A percentile compares a stretch with the other conserved stretches of the same genome.
Conservation (phyloP, 2,329 filamentous ascomycete species). For the Orbilia quercus region DNA sequence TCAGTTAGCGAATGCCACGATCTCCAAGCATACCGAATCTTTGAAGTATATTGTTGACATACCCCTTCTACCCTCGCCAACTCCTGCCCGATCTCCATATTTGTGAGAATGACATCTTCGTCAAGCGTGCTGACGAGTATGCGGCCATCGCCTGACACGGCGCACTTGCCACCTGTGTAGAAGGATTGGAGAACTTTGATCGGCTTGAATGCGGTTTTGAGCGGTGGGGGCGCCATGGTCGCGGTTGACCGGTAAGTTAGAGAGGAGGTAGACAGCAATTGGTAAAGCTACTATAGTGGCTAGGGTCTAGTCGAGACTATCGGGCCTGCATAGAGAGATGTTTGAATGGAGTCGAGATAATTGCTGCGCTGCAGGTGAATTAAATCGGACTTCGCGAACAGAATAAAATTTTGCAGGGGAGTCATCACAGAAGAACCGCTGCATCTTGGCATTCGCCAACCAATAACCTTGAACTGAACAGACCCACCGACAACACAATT, state of each 20-base stretch:
- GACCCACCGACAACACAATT: background rate
- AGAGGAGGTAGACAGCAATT: background rate
- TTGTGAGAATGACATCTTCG: constrained; percentile 88
- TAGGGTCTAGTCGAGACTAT: background rate
- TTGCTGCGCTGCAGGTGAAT: background rate
- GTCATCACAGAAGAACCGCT: constrained; percentile 9
- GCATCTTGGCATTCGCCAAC: background rate
- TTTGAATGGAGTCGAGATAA: background rate
- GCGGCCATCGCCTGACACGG: constrained; percentile 81
- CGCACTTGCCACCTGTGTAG: constrained; percentile 88
- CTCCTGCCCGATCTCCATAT: constrained; percentile 83
- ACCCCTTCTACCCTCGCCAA: constrained; percentile 89
- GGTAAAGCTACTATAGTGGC: background rate
- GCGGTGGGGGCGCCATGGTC: constrained; percentile 64
- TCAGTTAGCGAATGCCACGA: constrained; percentile 46
- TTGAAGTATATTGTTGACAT: constrained; percentile 56
- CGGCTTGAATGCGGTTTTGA: constrained; percentile 90
- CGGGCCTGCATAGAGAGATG: background rate
- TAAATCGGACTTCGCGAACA: constrained; percentile 17
- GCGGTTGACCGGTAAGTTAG: background rate
- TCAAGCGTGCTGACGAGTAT: constrained; percentile 89
- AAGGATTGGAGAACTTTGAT: constrained; percentile 87
- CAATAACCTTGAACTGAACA: background rate
- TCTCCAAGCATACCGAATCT: too few species aligned
- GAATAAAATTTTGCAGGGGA: constrained; percentile 32